These are phyloP conservation scores for Saccharomyces eubayanus DNA, from an alignment of 805 yeast species.

Conservation along the genomic window DNA sequence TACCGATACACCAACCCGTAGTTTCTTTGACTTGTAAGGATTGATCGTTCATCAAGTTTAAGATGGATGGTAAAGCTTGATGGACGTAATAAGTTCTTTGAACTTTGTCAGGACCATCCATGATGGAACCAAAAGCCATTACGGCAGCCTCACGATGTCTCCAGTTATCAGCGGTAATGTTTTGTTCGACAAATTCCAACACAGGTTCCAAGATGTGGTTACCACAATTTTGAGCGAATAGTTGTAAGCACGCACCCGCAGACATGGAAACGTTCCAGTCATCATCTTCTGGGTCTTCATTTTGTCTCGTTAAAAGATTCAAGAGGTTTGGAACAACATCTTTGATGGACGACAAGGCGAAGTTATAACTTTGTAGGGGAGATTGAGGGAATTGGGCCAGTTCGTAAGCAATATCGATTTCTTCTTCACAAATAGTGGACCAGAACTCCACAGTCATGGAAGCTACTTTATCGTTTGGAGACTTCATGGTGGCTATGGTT, in stretches of 20 bases:
- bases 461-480: slow-evolving; percentile 63
- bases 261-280: slow-evolving; percentile 99
- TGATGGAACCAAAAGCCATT: slow-evolving; percentile 96
- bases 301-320: slow-evolving; percentile 72
- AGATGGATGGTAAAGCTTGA: slow-evolving; percentile 77
- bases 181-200: slow-evolving; percentile 70
- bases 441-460: slow-evolving; percentile 99
- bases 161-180: slow-evolving; percentile 61
- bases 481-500: slow-evolving; percentile 87
- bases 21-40: slow-evolving; percentile 87
- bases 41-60: slow-evolving; percentile 64
- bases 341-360: slow-evolving; percentile 74
- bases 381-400: slow-evolving; percentile 52
- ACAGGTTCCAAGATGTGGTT: slow-evolving; percentile 81
- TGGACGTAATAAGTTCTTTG: slow-evolving; percentile 59
- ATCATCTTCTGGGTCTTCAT: slow-evolving; percentile 90
- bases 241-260: slow-evolving; percentile 92
- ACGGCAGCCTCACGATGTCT: slow-evolving; percentile 93
- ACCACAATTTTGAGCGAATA: slow-evolving; percentile 87
- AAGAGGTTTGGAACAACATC: slow-evolving; percentile 86
- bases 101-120: slow-evolving; percentile 84
- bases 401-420: slow-evolving; percentile 68
- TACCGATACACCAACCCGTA: slow-evolving; percentile 96
- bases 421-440: slow-evolving; percentile 99
- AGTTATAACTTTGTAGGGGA: slow-evolving; percentile 54